Evolutionary conservation across 495 filamentous ascomycete species (phyloP).

Genomic region (Aspergillus indologenus): DNA sequence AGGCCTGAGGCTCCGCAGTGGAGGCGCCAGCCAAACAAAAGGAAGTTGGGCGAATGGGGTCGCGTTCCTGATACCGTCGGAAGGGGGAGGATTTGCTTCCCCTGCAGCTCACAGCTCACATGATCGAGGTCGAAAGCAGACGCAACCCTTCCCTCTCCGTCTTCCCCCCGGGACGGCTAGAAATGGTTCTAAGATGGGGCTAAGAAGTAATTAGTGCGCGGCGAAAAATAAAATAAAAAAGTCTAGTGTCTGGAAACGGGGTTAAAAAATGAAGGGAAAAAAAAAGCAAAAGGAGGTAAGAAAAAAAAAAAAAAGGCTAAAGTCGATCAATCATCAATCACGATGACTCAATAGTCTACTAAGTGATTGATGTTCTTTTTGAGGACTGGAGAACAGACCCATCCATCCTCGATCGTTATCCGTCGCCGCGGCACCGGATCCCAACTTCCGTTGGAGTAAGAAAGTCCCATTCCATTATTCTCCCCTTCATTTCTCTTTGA

Average conservation of each 20-base stretch:
- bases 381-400: slow-evolving; percentile 18
- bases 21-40: slow-evolving; percentile 2
- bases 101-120: slow-evolving; percentile 39
- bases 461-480: neutral
- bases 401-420: slow-evolving; percentile 26
- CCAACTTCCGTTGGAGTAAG: slow-evolving; percentile 30
- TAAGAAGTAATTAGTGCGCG: neutral
- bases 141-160: too few relatives aligned
- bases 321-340: slow-evolving; percentile 26
- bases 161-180: neutral
- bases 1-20: slow-evolving; percentile 12
- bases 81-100: slow-evolving; percentile 15
- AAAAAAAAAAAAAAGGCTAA: neutral
- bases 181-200: slow-evolving; percentile 7
- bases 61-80: slow-evolving; percentile 13
- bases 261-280: neutral
- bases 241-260: neutral
- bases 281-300: neutral
- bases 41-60: slow-evolving; percentile 14
- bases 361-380: neutral
- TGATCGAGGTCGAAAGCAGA: slow-evolving; percentile 27
- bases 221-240: neutral
- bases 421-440: slow-evolving; percentile 43
- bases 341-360: neutral
- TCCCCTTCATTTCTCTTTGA: too few relatives aligned